Conservation (phyloP, 805 yeast species). For the Wickerhamiella sergipiensis region DNA sequence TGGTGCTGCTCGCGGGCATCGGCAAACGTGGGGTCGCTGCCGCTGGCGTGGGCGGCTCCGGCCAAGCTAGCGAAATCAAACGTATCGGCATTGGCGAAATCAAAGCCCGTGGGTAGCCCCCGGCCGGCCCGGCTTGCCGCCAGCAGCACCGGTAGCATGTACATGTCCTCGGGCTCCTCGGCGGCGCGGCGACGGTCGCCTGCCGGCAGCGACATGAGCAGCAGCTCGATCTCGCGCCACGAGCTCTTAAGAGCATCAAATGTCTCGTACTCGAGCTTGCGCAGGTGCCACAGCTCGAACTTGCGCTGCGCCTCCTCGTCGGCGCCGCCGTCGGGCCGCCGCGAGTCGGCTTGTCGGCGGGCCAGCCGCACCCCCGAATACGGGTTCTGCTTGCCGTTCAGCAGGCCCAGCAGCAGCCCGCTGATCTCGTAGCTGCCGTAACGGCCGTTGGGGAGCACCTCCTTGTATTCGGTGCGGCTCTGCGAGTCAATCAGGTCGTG, state of each 20-base stretch:
- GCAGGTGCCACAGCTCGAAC: slow-evolving; percentile 4
- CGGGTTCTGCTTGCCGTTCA: neutral
- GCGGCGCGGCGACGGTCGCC: neutral
- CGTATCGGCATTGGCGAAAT: neutral
- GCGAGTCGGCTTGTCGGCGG: neutral
- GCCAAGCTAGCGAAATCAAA: neutral
- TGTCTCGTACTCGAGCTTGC: slow-evolving; percentile 4
- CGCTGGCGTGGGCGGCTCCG: neutral
- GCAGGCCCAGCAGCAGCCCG: neutral
- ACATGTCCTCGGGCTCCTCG: neutral
- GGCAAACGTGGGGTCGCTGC: neutral
- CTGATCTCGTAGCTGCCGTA: slow-evolving; percentile 6
- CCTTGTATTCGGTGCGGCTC: neutral
- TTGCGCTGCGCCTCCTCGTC: slow-evolving; percentile 1
- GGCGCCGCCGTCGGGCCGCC: neutral
- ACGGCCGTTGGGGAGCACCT: slow-evolving; percentile 9
- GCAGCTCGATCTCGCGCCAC: slow-evolving; percentile 7
- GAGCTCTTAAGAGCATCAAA: slow-evolving; percentile 3
- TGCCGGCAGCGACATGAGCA: slow-evolving; percentile 3
- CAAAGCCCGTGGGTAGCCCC: neutral
- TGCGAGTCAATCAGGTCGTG: slow-evolving; percentile 11
- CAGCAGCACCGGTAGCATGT: slow-evolving; percentile 4
- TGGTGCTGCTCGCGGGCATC: neutral
- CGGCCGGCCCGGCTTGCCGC: neutral
- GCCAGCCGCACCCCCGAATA: neutral